These are phyloP conservation scores for Lactifluus subvellereus DNA, from an alignment of 768 basidiomycete species.

Conservation along the genomic window DNA sequence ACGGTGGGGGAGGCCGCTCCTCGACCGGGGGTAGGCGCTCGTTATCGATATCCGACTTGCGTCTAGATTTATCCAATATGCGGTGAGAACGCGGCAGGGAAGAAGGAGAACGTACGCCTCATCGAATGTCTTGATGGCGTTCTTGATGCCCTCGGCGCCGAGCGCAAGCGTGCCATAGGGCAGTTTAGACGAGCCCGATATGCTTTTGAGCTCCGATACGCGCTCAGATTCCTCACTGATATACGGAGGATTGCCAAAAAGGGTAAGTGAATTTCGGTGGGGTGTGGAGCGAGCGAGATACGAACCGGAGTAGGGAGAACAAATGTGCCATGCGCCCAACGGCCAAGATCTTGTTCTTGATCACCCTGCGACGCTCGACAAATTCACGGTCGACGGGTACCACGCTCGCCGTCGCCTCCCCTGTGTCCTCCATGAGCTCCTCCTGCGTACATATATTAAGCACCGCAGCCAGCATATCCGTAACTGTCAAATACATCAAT, in stretches of 20 bases:
- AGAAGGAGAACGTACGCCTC: constrained; percentile 70
- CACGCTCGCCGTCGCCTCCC: constrained; percentile 25
- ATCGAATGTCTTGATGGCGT: constrained; percentile 87
- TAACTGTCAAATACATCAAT: constrained; percentile 50
- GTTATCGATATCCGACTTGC: constrained; percentile 98
- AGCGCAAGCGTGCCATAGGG: constrained; percentile 82
- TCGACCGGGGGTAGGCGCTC: constrained; percentile 79
- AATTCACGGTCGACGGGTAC: constrained; percentile 39
- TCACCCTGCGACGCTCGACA: constrained; percentile 76
- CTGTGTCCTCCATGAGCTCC: constrained; percentile 75
- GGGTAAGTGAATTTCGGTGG: not conserved
- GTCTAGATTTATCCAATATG: constrained; percentile 41
- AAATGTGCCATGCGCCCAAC: constrained; percentile 95
- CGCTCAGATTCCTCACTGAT: constrained; percentile 93
- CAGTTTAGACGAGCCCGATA: constrained; percentile 69
- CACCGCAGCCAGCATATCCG: constrained; percentile 97
- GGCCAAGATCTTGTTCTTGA: constrained; percentile 98
- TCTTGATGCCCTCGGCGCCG: constrained; percentile 91
- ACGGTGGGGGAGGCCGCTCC: not conserved
- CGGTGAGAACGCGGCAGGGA: not conserved
- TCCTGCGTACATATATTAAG: constrained; percentile 97
- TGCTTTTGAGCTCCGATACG: constrained; percentile 92
- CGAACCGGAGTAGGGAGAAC: constrained; percentile 89
- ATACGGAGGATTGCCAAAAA: not conserved
- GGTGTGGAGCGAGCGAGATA: not conserved